Evolutionary conservation across 352 stramenopile species (phyloP).

Genomic region (Aphanomyces cochlioides): DNA sequence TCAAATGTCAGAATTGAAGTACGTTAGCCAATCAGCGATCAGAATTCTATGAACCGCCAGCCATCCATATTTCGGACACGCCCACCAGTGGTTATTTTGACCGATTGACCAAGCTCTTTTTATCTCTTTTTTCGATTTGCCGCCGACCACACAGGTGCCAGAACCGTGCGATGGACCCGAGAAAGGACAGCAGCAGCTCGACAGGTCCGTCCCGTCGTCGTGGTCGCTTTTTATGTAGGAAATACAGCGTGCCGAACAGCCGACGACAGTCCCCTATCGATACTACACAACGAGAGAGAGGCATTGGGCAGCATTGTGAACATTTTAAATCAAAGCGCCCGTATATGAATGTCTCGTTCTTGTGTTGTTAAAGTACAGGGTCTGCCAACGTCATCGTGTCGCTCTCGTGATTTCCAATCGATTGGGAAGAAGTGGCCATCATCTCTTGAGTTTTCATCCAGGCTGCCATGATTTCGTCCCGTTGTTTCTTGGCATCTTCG

Average conservation of each 20-base stretch:
- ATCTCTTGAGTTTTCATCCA: constrained; percentile 22
- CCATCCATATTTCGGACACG: not conserved
- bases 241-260: not conserved
- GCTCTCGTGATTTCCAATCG: constrained; percentile 2
- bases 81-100: constrained; percentile 20
- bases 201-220: no score
- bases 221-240: no score
- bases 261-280: no score
- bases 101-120: constrained; percentile 15
- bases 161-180: no score
- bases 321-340: not conserved
- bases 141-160: constrained; percentile 7
- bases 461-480: constrained; percentile 14
- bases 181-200: no score
- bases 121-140: constrained; percentile 17
- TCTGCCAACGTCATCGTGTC: constrained; percentile 17
- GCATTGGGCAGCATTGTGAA: not conserved
- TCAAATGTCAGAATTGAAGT: not conserved
- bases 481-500: not conserved
- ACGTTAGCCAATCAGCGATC: not conserved
- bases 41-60: not conserved
- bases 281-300: not conserved
- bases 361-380: constrained; percentile 5
- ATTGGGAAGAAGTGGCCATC: not conserved
- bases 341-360: not conserved